These are phyloP conservation scores for Salix arbutifolia DNA, from an alignment of 345 rosid genomes.

Conservation along the genomic window DNA sequence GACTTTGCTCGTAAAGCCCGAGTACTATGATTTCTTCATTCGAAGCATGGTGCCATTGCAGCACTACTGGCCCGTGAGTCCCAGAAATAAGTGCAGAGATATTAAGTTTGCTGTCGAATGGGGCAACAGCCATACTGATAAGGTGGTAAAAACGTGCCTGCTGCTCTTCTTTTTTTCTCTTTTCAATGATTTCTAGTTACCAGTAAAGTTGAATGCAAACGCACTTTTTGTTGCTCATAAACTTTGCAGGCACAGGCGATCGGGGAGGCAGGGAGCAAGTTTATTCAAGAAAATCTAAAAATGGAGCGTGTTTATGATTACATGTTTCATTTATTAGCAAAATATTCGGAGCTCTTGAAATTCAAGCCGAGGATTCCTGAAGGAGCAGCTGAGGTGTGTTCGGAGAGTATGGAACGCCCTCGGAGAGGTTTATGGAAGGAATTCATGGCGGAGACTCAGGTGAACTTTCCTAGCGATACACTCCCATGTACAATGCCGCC, in stretches of 20 bases:
- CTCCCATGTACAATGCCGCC: constrained; percentile 51
- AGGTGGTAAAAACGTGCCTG: no score
- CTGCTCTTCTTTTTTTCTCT: no score
- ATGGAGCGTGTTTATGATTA: constrained; percentile 67
- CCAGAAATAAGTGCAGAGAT: constrained; percentile 44
- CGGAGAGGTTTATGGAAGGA: constrained; percentile 34
- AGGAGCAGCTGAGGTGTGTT: constrained; percentile 45
- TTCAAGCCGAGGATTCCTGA: constrained; percentile 56
- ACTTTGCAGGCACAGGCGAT: constrained; percentile 50
- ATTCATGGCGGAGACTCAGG: constrained; percentile 58
- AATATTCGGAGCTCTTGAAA: constrained; percentile 58
- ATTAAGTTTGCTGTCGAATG: constrained; percentile 70
- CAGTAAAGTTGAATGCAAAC: neutral
- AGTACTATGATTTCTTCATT: constrained; percentile 52
- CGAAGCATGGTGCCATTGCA: constrained; percentile 64
- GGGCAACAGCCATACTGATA: constrained; percentile 46
- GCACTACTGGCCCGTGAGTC: constrained; percentile 77
- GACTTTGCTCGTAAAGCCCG: constrained; percentile 45
- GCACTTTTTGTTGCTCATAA: neutral
- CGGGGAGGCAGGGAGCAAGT: constrained; percentile 53
- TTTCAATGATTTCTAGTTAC: neutral
- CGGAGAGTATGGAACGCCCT: constrained; percentile 45
- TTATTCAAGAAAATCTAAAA: constrained; percentile 44
- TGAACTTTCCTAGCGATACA: constrained; percentile 41
- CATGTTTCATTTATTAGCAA: constrained; percentile 63